Conservation (phyloP, 345 rosid genomes). For the Aquilaria yunnanensis region DNA sequence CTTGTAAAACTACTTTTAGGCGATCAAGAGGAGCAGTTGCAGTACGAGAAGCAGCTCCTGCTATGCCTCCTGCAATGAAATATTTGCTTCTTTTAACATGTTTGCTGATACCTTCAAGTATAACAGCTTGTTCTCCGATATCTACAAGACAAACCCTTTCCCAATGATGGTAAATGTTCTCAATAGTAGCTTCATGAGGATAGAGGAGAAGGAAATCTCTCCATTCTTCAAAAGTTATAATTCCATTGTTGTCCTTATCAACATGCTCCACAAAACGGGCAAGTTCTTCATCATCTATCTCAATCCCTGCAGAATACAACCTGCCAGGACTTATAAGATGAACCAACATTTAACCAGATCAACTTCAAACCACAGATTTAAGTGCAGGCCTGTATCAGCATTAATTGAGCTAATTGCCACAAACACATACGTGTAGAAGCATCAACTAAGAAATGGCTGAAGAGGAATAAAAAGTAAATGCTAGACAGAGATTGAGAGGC, state of each 20-base stretch:
- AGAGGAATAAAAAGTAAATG: no score
- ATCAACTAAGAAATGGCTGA: background rate
- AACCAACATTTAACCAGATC: constrained; percentile 12
- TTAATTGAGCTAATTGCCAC: no score
- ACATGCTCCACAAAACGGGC: constrained; percentile 92
- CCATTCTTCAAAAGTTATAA: constrained; percentile 97
- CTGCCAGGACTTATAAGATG: constrained; percentile 38
- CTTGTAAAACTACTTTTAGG: constrained; percentile 83
- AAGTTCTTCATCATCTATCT: constrained; percentile 83
- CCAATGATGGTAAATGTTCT: constrained; percentile 87
- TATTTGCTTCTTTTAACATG: constrained; percentile 72
- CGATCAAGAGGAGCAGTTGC: constrained; percentile 96
- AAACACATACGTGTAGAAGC: background rate
- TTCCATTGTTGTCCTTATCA: constrained; percentile 93
- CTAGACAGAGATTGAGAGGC: no score
- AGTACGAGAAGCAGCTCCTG: constrained; percentile 93
- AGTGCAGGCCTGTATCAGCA: background rate
- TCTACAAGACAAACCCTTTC: constrained; percentile 93
- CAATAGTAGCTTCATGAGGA: constrained; percentile 95
- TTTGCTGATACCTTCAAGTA: constrained; percentile 88
- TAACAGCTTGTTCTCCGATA: constrained; percentile 91
- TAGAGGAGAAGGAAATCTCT: constrained; percentile 91
- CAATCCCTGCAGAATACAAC: constrained; percentile 58
- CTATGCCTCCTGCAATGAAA: constrained; percentile 90
- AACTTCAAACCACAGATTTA: no score